Evolutionary conservation across 208 protist species (phyloP).

Genomic region (Kentomonas sorsogonicus): DNA sequence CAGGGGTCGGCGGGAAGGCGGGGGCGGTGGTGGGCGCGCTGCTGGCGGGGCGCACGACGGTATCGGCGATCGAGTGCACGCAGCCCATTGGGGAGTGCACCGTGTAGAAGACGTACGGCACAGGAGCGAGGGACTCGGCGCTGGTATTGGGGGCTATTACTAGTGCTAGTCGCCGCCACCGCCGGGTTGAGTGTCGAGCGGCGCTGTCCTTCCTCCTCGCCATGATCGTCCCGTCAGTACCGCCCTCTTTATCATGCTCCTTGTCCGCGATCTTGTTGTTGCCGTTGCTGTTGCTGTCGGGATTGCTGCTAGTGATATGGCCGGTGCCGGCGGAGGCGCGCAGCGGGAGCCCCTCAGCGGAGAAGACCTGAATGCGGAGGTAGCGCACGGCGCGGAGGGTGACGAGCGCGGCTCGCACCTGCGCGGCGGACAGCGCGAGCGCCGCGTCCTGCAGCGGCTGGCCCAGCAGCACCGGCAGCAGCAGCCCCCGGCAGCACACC

Average conservation of each 20-base stretch:
- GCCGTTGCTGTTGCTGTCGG: background rate
- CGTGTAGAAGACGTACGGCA: conserved; percentile 88
- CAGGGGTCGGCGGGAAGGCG: conserved; percentile 57
- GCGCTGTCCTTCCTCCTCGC: too few relatives aligned
- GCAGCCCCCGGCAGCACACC: conserved; percentile 41
- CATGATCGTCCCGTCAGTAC: background rate
- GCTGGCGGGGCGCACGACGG: conserved; percentile 47
- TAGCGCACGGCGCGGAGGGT: conserved; percentile 57
- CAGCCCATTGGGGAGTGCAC: conserved; percentile 24
- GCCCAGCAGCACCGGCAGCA: conserved; percentile 66
- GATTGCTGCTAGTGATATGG: conserved; percentile 1
- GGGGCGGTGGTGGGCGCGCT: conserved; percentile 39
- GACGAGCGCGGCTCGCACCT: conserved; percentile 46
- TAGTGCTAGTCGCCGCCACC: too few relatives aligned
- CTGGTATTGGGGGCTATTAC: too few relatives aligned
- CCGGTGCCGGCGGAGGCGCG: conserved; percentile 2
- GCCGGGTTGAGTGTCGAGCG: too few relatives aligned
- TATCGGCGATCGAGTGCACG: conserved; percentile 63
- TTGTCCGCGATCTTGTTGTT: background rate
- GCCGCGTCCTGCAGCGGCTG: conserved; percentile 10
- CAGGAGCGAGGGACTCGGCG: conserved; percentile 20
- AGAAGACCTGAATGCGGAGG: conserved; percentile 74
- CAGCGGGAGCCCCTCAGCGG: conserved; percentile 27
- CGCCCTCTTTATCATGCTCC: background rate
- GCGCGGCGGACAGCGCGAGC: conserved; percentile 25